Evolutionary conservation across 768 basidiomycete species (phyloP).

Genomic region (Saitozyma sp.): DNA sequence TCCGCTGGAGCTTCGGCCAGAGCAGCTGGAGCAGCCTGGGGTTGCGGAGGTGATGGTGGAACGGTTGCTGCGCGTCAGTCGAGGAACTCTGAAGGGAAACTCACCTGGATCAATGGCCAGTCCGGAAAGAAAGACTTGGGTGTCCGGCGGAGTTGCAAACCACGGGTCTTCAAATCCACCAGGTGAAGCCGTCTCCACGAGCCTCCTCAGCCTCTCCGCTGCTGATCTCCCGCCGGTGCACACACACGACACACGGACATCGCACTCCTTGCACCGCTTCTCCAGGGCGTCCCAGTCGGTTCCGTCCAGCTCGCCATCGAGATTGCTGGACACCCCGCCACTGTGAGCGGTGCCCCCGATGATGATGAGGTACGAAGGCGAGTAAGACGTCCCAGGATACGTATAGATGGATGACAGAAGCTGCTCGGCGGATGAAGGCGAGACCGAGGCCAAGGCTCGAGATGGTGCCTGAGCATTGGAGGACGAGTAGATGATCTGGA

Average conservation of each 20-base stretch:
- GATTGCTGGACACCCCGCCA: too few relatives aligned
- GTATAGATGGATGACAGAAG: too few relatives aligned
- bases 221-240: background rate
- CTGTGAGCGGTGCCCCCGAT: too few relatives aligned
- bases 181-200: background rate
- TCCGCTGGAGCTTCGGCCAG: background rate
- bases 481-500: background rate
- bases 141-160: slow-evolving; percentile 22
- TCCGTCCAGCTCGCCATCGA: too few relatives aligned
- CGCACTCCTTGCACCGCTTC: too few relatives aligned
- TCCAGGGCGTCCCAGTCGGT: too few relatives aligned
- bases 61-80: background rate
- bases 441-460: too few relatives aligned
- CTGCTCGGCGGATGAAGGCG: too few relatives aligned
- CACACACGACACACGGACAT: background rate
- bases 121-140: slow-evolving; percentile 17
- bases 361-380: too few relatives aligned
- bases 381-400: too few relatives aligned
- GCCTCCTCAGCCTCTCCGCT: background rate
- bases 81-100: background rate
- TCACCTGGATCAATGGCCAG: slow-evolving; percentile 17
- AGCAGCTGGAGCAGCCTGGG: slow-evolving; percentile 1
- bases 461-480: background rate
- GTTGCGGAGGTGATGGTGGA: background rate
- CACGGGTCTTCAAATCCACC: slow-evolving; percentile 17